These are phyloP conservation scores for Alopecurus myosuroides DNA, from an alignment of 176 grass and related monocot genomes.

Conservation along the genomic window DNA sequence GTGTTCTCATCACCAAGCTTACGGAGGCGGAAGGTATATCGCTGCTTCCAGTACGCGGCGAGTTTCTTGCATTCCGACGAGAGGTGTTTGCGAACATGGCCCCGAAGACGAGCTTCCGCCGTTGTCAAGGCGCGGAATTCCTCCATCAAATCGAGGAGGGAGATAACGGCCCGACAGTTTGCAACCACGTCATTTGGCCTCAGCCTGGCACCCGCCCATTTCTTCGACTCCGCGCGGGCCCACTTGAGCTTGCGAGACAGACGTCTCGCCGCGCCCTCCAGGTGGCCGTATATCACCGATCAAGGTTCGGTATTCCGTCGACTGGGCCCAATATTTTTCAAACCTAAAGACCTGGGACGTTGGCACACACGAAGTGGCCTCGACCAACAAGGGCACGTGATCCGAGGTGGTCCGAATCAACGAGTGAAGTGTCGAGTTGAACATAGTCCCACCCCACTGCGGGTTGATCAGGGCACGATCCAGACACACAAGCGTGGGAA, in stretches of 20 bases:
- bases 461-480: background rate
- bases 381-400: background rate
- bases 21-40: background rate
- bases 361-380: background rate
- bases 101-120: background rate
- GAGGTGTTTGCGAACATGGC: background rate
- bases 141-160: background rate
- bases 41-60: background rate
- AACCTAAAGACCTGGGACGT: background rate
- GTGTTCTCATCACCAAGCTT: background rate
- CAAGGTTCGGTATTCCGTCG: background rate
- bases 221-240: background rate
- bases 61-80: background rate
- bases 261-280: background rate
- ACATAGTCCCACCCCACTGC: background rate
- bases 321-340: background rate
- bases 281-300: background rate
- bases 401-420: background rate
- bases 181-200: too few species aligned
- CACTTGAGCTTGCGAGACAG: background rate
- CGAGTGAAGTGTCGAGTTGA: background rate
- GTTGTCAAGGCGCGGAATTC: background rate
- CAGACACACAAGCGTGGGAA: background rate
- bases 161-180: background rate
- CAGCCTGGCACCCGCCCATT: background rate